Evolutionary conservation across 345 rosid species (phyloP).

Genomic region (Populus tremula): DNA sequence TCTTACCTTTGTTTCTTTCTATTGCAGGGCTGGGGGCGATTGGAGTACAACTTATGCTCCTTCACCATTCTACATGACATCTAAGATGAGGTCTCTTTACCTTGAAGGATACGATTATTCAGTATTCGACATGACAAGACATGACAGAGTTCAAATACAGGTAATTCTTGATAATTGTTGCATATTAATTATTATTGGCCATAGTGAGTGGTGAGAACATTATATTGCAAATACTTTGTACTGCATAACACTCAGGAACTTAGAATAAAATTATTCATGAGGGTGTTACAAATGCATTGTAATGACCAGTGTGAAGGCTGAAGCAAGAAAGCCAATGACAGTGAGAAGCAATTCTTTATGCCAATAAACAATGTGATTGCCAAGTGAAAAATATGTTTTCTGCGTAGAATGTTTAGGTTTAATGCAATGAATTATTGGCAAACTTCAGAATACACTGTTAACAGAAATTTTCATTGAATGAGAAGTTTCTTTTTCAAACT

Average conservation of each 20-base stretch:
- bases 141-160: slow-evolving; percentile 66
- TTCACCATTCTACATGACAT: slow-evolving; percentile 74
- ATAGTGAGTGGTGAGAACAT: not conserved
- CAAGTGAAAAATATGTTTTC: not conserved
- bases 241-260: not conserved
- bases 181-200: not conserved
- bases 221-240: not conserved
- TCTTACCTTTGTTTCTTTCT: not conserved
- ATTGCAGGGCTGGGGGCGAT: slow-evolving; percentile 64
- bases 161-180: slow-evolving; percentile 25
- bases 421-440: not conserved
- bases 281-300: too few species aligned
- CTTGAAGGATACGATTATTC: slow-evolving; percentile 67
- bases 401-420: not conserved
- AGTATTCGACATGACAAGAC: slow-evolving; percentile 57
- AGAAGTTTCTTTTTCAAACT: not conserved
- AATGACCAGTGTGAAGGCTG: not conserved
- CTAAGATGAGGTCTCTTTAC: slow-evolving; percentile 68
- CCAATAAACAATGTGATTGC: not conserved
- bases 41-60: slow-evolving; percentile 83
- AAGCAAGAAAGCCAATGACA: not conserved
- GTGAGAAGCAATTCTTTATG: not conserved
- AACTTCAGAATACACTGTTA: not conserved
- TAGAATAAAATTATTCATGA: too few species aligned
- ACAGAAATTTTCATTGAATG: not conserved